Evolutionary conservation across 352 stramenopile species (phyloP).

Genomic region (Bremia lactucae): DNA sequence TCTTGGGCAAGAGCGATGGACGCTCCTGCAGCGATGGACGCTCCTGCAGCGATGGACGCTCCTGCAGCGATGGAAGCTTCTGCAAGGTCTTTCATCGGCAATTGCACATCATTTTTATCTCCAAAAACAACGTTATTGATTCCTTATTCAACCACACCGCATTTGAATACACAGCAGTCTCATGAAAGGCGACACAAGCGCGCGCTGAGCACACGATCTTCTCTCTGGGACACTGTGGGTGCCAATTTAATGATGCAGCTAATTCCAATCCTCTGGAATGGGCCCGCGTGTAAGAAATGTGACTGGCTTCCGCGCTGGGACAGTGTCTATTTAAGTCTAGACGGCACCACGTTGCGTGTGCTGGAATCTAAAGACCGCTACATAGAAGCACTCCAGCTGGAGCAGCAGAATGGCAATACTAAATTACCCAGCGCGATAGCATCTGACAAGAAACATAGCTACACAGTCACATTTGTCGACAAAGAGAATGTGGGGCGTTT

Average conservation of each 20-base stretch:
- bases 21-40: conserved; percentile 7
- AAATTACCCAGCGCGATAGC: too few species aligned
- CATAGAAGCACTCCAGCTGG: conserved; percentile 31
- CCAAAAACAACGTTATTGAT: conserved; percentile 4
- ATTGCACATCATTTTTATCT: conserved; percentile 5
- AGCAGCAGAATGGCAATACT: conserved; percentile 15
- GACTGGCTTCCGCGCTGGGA: conserved; percentile 78
- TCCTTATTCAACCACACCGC: conserved; percentile 3
- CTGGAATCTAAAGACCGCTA: conserved; percentile 60
- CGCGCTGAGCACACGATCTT: background rate
- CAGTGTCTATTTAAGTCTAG: conserved; percentile 51
- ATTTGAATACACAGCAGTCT: conserved; percentile 16
- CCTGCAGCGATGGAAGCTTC: conserved; percentile 8
- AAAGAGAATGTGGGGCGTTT: conserved; percentile 44
- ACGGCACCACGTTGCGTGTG: conserved; percentile 46
- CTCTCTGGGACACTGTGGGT: conserved; percentile 15
- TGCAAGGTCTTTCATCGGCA: too few species aligned
- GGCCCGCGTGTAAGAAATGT: conserved; percentile 50
- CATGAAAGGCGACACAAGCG: conserved; percentile 13
- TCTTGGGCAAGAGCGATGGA: conserved; percentile 9
- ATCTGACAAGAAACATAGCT: conserved; percentile 29
- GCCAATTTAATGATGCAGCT: conserved; percentile 40
- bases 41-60: conserved; percentile 8
- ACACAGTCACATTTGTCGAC: conserved; percentile 47
- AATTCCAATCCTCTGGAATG: conserved; percentile 61